Conservation (phyloP, 805 yeast genomes). For the Candida railenensis region DNA sequence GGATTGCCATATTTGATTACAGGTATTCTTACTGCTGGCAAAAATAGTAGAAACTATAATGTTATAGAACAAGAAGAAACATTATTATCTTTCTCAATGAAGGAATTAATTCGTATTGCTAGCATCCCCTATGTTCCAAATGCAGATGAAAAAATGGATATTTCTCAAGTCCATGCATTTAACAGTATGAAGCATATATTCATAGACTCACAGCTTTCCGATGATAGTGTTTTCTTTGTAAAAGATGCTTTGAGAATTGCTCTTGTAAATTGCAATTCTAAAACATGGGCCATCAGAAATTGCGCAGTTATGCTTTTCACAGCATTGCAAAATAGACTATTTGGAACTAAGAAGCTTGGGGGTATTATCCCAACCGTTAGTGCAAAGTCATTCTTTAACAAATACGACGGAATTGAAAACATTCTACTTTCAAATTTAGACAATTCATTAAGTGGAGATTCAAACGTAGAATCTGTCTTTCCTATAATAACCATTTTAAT, state of each 20-base stretch:
- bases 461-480: conserved; percentile 61
- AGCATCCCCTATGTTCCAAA: conserved; percentile 42
- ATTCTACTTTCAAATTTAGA: conserved; percentile 46
- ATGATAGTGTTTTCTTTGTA: conserved; percentile 47
- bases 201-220: conserved; percentile 66
- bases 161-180: conserved; percentile 93
- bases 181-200: conserved; percentile 79
- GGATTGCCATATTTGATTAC: conserved; percentile 83
- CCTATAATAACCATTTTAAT: conserved; percentile 73
- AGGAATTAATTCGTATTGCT: conserved; percentile 55
- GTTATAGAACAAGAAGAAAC: conserved; percentile 13
- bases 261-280: conserved; percentile 59
- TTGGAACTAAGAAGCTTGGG: conserved; percentile 55
- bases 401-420: conserved; percentile 52
- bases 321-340: conserved; percentile 74
- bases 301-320: conserved; percentile 93
- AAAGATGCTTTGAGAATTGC: conserved; percentile 61
- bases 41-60: conserved; percentile 26
- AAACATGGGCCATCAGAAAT: conserved; percentile 83
- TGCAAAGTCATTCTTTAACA: conserved; percentile 70
- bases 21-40: conserved; percentile 59
- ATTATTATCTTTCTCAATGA: conserved; percentile 51
- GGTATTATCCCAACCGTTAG: conserved; percentile 37
- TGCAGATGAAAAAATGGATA: conserved; percentile 56
- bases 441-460: conserved; percentile 20